A percentile compares a stretch with the other conserved stretches of the same genome.
Conservation (phyloP, 2,329 filamentous ascomycete species). For the Graphilbum fragrans region DNA sequence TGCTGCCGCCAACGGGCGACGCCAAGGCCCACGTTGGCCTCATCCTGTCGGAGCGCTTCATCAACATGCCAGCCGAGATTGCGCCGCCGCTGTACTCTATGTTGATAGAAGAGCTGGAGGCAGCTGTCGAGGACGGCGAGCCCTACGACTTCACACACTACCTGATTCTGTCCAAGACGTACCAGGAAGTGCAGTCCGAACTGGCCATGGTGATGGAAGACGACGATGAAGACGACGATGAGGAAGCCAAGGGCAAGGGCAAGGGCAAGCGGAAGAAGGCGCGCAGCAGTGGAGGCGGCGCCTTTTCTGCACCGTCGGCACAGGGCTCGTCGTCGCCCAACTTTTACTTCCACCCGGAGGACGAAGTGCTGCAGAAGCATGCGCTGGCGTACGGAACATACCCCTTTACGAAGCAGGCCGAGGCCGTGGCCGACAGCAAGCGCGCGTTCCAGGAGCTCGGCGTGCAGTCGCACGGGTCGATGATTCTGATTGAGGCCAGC, state of each 20-base stretch:
- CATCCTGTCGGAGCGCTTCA: conserved; percentile 81
- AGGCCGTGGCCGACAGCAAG: conserved; percentile 79
- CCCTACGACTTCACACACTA: conserved; percentile 92
- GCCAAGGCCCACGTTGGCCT: conserved; percentile 53
- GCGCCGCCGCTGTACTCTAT: conserved; percentile 90
- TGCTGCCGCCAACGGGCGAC: conserved; percentile 28
- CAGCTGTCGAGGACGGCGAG: conserved; percentile 79
- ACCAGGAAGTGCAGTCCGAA: conserved; percentile 73
- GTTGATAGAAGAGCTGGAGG: conserved; percentile 82
- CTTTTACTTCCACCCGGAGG: conserved; percentile 93
- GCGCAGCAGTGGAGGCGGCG: conserved; percentile 24
- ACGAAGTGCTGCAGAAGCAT: conserved; percentile 74
- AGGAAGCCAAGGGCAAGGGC: conserved; percentile 47
- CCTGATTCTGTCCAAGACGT: conserved; percentile 83
- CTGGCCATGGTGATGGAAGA: conserved; percentile 24
- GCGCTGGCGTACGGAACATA: conserved; percentile 59
- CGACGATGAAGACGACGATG: conserved; percentile 33
- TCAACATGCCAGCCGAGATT: conserved; percentile 94
- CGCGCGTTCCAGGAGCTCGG: conserved; percentile 89
- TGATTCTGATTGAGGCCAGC: conserved; percentile 73
- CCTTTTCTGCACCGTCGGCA: not conserved
- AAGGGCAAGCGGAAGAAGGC: conserved; percentile 40
- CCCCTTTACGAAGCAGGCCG: conserved; percentile 69
- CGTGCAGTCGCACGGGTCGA: conserved; percentile 68
- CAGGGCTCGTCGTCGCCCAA: conserved; percentile 33